Conservation (phyloP, 164 flowering plant species). For the Annona cherimola region DNA sequence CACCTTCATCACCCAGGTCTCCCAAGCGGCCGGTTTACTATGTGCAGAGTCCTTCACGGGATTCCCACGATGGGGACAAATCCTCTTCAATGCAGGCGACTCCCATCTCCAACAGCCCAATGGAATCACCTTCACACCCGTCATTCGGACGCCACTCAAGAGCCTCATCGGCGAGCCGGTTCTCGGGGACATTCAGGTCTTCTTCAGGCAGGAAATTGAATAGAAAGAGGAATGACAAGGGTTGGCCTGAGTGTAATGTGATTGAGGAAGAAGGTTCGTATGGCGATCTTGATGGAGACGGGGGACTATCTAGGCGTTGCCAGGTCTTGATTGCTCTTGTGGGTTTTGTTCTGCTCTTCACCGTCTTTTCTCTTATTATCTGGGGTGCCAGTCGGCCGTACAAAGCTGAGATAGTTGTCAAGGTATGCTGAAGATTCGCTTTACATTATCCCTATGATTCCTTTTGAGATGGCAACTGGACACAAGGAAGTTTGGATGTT, state of each 20-base stretch:
- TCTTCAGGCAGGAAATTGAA: conserved; percentile 66
- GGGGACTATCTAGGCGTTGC: conserved; percentile 29
- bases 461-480: no score
- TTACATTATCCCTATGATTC: no score
- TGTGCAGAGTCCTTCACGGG: conserved; percentile 94
- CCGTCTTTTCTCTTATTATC: conserved; percentile 46
- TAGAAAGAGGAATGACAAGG: conserved; percentile 79
- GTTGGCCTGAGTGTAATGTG: conserved; percentile 94
- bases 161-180: conserved; percentile 83
- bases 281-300: conserved; percentile 47
- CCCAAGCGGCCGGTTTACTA: conserved; percentile 78
- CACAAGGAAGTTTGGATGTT: no score
- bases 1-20: conserved; percentile 92
- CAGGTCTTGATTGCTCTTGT: conserved; percentile 31
- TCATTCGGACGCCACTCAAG: conserved; percentile 85
- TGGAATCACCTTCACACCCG: conserved; percentile 97
- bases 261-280: conserved; percentile 80
- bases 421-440: conserved; percentile 27
- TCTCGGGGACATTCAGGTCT: conserved; percentile 84
- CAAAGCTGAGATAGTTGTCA: conserved; percentile 35
- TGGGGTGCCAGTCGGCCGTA: conserved; percentile 74
- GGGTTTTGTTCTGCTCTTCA: conserved; percentile 35
- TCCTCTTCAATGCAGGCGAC: conserved; percentile 86
- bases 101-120: conserved; percentile 70
- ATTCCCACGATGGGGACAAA: conserved; percentile 96